Conservation (phyloP, 2,329 filamentous ascomycete genomes). For the Trichoderma brevicompactum region DNA sequence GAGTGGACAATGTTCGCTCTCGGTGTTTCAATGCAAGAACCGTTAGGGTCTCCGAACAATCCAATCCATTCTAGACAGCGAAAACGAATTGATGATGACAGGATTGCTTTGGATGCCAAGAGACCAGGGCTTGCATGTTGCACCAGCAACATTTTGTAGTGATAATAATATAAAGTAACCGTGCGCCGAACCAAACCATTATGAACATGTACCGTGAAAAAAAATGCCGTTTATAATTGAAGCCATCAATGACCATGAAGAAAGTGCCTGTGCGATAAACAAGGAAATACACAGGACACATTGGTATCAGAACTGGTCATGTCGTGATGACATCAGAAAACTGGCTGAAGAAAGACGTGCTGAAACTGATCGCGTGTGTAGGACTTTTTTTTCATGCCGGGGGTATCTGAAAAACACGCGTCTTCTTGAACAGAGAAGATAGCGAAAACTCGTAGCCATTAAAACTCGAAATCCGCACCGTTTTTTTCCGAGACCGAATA, state of each 20-base stretch:
- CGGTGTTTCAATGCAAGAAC: neutral
- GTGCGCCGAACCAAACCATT: conserved; percentile 43
- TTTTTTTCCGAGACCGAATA: conserved; percentile 28
- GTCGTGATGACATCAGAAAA: conserved; percentile 18
- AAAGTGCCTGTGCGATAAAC: conserved; percentile 10
- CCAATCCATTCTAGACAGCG: neutral
- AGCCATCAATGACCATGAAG: conserved; percentile 18
- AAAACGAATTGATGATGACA: neutral
- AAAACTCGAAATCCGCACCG: conserved; percentile 33
- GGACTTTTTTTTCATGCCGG: conserved; percentile 45
- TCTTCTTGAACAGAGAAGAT: conserved; percentile 37
- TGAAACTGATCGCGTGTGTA: conserved; percentile 35
- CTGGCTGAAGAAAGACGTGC: conserved; percentile 31
- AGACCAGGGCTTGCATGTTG: neutral
- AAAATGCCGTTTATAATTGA: conserved; percentile 26
- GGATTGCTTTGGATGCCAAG: neutral
- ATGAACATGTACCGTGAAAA: conserved; percentile 39
- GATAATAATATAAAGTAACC: conserved; percentile 26
- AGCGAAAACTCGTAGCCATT: conserved; percentile 43
- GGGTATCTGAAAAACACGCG: conserved; percentile 47
- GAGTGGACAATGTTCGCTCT: conserved; percentile 21
- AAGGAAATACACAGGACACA: conserved; percentile 10
- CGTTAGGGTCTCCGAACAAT: neutral
- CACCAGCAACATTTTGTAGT: conserved; percentile 24
- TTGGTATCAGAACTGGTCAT: conserved; percentile 4